Conservation (phyloP, 805 yeast species). For the Middelhovenomyces tepae region DNA sequence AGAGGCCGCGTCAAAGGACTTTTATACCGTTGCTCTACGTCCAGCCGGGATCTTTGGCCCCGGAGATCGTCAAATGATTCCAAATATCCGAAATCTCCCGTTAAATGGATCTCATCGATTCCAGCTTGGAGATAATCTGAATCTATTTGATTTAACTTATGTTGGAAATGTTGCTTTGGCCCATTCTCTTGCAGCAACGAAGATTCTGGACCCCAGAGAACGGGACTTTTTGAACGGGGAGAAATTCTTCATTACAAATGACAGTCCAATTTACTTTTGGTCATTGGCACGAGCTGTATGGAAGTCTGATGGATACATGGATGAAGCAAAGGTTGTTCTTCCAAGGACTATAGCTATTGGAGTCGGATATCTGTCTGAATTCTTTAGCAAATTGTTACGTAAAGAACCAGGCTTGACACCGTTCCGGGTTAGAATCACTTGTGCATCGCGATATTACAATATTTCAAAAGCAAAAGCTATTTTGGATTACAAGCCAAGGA, state of each 20-base stretch:
- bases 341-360: conserved; percentile 67
- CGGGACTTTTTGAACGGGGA: conserved; percentile 60
- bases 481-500: conserved; percentile 74
- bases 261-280: conserved; percentile 94
- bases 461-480: conserved; percentile 74
- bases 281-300: conserved; percentile 92
- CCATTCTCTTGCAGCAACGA: conserved; percentile 85
- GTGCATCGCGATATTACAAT: conserved; percentile 90
- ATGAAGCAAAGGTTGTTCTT: conserved; percentile 57
- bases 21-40: conserved; percentile 77
- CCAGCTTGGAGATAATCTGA: conserved; percentile 91
- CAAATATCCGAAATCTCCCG: conserved; percentile 80
- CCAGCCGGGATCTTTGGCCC: conserved; percentile 99
- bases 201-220: conserved; percentile 43
- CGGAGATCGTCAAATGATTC: conserved; percentile 94
- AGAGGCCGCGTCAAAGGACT: conserved; percentile 53
- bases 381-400: conserved; percentile 57
- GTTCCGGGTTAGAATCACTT: conserved; percentile 83
- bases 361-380: conserved; percentile 75
- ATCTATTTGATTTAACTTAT: conserved; percentile 92
- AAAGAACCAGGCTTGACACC: conserved; percentile 94
- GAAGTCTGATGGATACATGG: conserved; percentile 91
- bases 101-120: conserved; percentile 78
- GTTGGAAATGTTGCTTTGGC: conserved; percentile 98
- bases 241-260: conserved; percentile 85